These are phyloP conservation scores for Xylaria sp. DNA, from an alignment of 2,329 filamentous ascomycete species.

Conservation along the genomic window DNA sequence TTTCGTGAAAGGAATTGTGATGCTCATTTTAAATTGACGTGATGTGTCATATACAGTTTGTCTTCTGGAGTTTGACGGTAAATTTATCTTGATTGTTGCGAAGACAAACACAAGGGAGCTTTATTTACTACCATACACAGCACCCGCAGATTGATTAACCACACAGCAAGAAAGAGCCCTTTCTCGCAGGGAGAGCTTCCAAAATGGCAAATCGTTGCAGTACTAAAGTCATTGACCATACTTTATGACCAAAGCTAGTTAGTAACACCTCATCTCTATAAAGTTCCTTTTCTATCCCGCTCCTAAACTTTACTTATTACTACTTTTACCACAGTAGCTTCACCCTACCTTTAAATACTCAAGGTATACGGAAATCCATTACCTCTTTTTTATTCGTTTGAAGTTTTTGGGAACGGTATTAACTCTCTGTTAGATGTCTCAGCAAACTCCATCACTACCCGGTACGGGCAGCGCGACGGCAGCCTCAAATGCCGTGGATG, in stretches of 20 bases:
- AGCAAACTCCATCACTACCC: neutral
- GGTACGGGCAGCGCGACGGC: neutral
- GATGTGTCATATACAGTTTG: neutral
- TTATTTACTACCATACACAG: neutral
- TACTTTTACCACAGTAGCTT: neutral
- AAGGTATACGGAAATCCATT: neutral
- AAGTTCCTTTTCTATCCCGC: neutral
- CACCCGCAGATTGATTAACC: neutral
- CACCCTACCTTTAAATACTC: neutral
- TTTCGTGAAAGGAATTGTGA: neutral
- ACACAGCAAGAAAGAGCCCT: neutral
- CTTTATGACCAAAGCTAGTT: neutral
- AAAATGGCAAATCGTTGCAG: neutral
- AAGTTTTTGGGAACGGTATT: neutral
- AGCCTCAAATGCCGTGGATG: neutral
- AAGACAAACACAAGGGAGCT: neutral
- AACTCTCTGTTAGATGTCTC: neutral
- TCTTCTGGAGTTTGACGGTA: neutral
- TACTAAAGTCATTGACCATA: too few relatives aligned
- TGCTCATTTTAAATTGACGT: neutral
- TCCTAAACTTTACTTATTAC: neutral
- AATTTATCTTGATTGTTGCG: neutral
- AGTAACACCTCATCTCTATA: slow-evolving; percentile 2
- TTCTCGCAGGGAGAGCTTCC: neutral
- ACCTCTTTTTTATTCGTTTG: neutral